phyloP scores from a whole-genome alignment of 768 basidiomycete genomes.

The Suillus spraguei region DNA sequence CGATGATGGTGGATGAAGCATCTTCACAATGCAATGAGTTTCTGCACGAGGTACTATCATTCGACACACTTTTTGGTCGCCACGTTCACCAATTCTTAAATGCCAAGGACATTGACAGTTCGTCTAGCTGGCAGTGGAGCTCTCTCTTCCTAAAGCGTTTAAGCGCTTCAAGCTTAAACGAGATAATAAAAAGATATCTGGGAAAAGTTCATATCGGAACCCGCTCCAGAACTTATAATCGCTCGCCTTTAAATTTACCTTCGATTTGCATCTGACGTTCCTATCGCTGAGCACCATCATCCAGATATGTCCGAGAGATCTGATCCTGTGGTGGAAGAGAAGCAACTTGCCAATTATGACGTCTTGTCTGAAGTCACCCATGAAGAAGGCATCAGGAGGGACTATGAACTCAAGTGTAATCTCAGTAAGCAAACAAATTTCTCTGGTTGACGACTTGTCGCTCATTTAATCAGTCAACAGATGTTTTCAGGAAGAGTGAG shows the following conservation, averaged over 20 bases:
- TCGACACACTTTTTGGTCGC: not conserved
- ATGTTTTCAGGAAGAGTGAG: slow-evolving; percentile 48
- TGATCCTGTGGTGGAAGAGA: slow-evolving; percentile 20
- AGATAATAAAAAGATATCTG: not conserved
- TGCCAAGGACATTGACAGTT: not conserved
- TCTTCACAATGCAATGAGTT: not conserved
- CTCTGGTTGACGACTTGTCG: not conserved
- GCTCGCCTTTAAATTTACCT: not conserved
- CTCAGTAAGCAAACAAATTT: slow-evolving; percentile 25
- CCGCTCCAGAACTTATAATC: not conserved
- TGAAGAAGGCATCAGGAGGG: slow-evolving; percentile 30
- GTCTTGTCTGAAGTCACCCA: slow-evolving; percentile 10
- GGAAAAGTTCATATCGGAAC: not conserved
- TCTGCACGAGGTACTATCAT: not conserved
- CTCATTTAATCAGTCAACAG: slow-evolving; percentile 40
- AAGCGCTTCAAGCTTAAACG: not conserved
- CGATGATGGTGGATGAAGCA: too few relatives aligned
- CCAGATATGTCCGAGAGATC: not conserved
- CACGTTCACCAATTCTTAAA: not conserved
- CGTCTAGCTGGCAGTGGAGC: not conserved
- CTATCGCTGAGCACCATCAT: not conserved
- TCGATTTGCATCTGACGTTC: not conserved
- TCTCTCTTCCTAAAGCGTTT: not conserved
- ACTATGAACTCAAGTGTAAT: slow-evolving; percentile 37
- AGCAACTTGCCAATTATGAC: slow-evolving; percentile 21